Base-by-base conservation (phyloP, 2,329 filamentous ascomycete species). In the Myrmaecium sp. region DNA sequence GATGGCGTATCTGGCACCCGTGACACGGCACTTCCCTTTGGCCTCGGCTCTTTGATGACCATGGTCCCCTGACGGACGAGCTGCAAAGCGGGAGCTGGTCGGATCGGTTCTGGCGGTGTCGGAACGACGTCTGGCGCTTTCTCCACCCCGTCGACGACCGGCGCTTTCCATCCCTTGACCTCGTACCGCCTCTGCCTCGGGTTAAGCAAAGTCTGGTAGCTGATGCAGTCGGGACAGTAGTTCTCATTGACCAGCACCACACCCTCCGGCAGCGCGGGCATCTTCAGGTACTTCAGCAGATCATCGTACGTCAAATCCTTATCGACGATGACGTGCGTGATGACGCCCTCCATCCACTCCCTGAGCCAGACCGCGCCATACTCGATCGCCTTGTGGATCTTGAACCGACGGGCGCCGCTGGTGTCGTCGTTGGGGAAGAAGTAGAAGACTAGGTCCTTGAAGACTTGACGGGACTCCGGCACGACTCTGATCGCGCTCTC, bases 371-470 rank as follows among this genome's bases (percentile, higher is more conserved):
- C 54, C 1, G 76, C 86, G 22, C 86, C 86, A 45, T 73, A 73
- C 40, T 82, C 72, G 27, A 29, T 8, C 1, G 27, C 74, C 46
- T 75, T 83, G 16, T 64, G 64, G 27, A 94, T 92, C 4, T 79
- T 72, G 31, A 73, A 51, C 29, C 67, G 68, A 20, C 84, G 67
- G 5, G 66, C 59, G 7, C 66, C 64, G 17, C 74, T 68, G 24
- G 77, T 64, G 35, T 86, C 75, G 35, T 82, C 69, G 36, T 89
- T 78, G 0, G 83, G 86, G 5, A 92, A 69, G 46, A 89, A 93
- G 17, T 26, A 32, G 17, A 32, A 32, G 8, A 32, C 30, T 16
- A 30, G 17, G 20, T 19, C 27, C 12, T 40, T 42, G 17, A 55
- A 35, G 12, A 54, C 27, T 20, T 51, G 49, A 23, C 39, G 45